A percentile compares a stretch with the other conserved stretches of the same genome.
Evolutionary conservation across 805 yeast species (phyloP).

Genomic region (Brettanomyces anomalus): DNA sequence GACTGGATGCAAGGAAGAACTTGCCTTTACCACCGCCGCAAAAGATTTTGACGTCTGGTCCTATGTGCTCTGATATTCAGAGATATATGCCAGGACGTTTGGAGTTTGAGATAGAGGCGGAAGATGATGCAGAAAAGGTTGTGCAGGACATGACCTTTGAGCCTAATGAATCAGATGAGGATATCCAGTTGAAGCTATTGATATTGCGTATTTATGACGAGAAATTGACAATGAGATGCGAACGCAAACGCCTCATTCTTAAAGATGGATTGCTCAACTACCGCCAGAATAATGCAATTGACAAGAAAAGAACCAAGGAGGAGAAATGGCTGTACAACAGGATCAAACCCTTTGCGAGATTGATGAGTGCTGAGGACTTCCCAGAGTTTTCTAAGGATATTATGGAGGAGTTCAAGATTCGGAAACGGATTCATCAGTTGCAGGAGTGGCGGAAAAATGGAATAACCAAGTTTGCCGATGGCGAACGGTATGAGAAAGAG

Average conservation of each 20-base stretch:
- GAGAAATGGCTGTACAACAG: constrained; percentile 74
- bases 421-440: constrained; percentile 77
- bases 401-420: constrained; percentile 65
- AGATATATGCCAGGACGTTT: constrained; percentile 98
- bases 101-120: constrained; percentile 94
- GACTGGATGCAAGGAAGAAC: constrained; percentile 67
- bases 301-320: constrained; percentile 81
- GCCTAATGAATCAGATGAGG: constrained; percentile 82
- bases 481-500: constrained; percentile 82
- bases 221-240: constrained; percentile 84
- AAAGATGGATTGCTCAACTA: constrained; percentile 77
- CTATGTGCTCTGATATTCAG: constrained; percentile 93
- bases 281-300: constrained; percentile 68
- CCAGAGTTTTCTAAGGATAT: constrained; percentile 65
- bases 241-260: constrained; percentile 75
- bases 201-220: constrained; percentile 85
- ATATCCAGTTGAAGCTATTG: constrained; percentile 81
- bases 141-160: constrained; percentile 95
- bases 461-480: constrained; percentile 72
- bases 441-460: constrained; percentile 95
- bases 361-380: constrained; percentile 77
- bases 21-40: constrained; percentile 77
- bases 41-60: constrained; percentile 87
- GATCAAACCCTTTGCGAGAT: constrained; percentile 71
- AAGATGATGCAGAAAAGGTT: constrained; percentile 91